Percentiles rank a stretch among this genome's conserved stretches.
These are phyloP conservation scores for Ogataea populi-albae DNA, from an alignment of 805 yeast species.

Conservation along the genomic window DNA sequence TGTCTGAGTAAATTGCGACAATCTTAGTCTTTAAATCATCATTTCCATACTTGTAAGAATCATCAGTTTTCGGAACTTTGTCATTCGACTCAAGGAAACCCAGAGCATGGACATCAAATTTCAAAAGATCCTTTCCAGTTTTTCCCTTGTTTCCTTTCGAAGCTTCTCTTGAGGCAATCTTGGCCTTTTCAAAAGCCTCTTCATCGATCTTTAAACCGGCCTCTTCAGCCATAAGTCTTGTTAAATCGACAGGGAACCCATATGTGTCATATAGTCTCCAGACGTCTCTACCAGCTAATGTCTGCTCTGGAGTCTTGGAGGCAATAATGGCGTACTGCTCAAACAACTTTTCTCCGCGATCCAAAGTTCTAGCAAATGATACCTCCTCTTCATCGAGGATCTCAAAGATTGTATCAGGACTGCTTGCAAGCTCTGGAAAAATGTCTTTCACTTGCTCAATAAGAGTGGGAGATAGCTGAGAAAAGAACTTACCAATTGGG, in stretches of 20 bases:
- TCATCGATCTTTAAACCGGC: slow-evolving; percentile 91
- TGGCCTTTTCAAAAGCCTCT: slow-evolving; percentile 87
- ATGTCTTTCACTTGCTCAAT: slow-evolving; percentile 82
- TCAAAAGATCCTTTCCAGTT: slow-evolving; percentile 57
- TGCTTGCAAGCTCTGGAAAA: slow-evolving; percentile 86
- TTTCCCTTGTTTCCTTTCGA: slow-evolving; percentile 78
- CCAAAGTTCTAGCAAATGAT: slow-evolving; percentile 91
- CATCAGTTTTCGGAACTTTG: slow-evolving; percentile 76
- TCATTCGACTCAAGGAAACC: slow-evolving; percentile 62
- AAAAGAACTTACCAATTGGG: slow-evolving; percentile 93
- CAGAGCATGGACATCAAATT: slow-evolving; percentile 88
- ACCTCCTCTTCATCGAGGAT: slow-evolving; percentile 95
- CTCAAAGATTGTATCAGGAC: slow-evolving; percentile 75
- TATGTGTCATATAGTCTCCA: slow-evolving; percentile 98
- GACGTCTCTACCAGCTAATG: slow-evolving; percentile 88
- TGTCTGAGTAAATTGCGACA: slow-evolving; percentile 68
- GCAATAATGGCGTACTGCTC: slow-evolving; percentile 90
- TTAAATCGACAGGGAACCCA: slow-evolving; percentile 98
- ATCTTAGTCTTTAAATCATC: slow-evolving; percentile 69
- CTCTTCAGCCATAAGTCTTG: slow-evolving; percentile 98
- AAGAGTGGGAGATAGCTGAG: slow-evolving; percentile 87
- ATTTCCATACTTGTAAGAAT: slow-evolving; percentile 68
- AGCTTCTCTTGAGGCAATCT: slow-evolving; percentile 86
- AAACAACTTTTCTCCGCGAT: slow-evolving; percentile 95
- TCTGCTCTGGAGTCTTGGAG: slow-evolving; percentile 66